Conservation (phyloP, 2,329 filamentous ascomycete species). For the Colletotrichum lupini region DNA sequence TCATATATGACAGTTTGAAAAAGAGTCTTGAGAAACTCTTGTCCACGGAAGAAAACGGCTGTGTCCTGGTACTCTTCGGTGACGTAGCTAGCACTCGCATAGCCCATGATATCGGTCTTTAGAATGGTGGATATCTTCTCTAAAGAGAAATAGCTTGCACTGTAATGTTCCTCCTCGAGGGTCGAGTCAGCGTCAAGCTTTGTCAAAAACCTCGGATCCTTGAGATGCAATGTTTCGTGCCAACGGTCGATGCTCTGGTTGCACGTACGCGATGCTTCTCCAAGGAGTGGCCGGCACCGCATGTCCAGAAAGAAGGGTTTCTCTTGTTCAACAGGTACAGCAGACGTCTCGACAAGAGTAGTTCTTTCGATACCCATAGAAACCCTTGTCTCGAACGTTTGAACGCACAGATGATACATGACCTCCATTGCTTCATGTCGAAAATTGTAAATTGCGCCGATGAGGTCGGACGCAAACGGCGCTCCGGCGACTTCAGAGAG, state of each 20-base stretch:
- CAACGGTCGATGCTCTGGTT: background rate
- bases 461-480: background rate
- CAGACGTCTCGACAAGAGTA: background rate
- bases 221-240: background rate
- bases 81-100: background rate
- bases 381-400: constrained; percentile 2
- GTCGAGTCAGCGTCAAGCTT: background rate
- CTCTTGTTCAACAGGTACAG: background rate
- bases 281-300: background rate
- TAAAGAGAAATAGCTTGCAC: background rate
- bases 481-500: too few species aligned
- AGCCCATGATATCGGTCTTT: background rate
- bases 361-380: background rate
- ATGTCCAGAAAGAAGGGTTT: background rate
- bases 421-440: background rate
- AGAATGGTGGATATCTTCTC: background rate
- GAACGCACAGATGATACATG: constrained; percentile 6
- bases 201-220: background rate
- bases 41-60: background rate
- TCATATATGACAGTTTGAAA: background rate
- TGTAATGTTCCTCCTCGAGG: background rate
- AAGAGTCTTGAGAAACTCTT: background rate
- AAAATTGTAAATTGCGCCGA: background rate
- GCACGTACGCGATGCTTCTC: background rate
- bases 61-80: background rate